These are phyloP conservation scores for Plantago elongata DNA, from an alignment of 257 asterid genomes.

Conservation along the genomic window DNA sequence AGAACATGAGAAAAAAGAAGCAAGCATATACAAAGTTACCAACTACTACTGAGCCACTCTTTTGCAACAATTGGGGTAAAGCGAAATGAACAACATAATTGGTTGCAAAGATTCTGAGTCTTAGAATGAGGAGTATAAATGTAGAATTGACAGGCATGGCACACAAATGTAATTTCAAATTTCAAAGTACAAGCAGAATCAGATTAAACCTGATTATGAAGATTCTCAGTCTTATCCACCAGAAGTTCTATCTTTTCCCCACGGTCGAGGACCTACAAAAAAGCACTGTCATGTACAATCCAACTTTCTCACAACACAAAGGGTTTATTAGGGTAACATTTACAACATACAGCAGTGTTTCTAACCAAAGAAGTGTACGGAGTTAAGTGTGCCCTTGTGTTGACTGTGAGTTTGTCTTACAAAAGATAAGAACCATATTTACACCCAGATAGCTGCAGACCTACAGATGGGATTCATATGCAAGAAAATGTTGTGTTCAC, in stretches of 20 bases:
- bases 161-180: background rate
- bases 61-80: too few species aligned
- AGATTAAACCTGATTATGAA: slow-evolving; percentile 64
- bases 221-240: slow-evolving; percentile 89
- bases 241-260: slow-evolving; percentile 89
- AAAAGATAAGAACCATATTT: background rate
- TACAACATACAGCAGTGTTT: background rate
- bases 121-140: background rate
- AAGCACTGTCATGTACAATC: slow-evolving; percentile 10
- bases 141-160: background rate
- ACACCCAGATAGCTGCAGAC: too few species aligned
- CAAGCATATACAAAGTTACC: too few species aligned
- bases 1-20: too few species aligned
- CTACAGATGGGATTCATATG: too few species aligned
- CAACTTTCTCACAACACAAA: slow-evolving; percentile 2
- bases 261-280: slow-evolving; percentile 78
- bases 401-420: too few species aligned
- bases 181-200: background rate
- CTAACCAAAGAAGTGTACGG: background rate
- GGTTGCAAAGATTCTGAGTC: background rate
- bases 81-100: too few species aligned
- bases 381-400: too few species aligned
- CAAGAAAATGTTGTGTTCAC: too few species aligned
- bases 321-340: background rate
- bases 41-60: too few species aligned